phyloP scores from a whole-genome alignment of 257 asterid genomes.

The Prunella vulgaris region DNA sequence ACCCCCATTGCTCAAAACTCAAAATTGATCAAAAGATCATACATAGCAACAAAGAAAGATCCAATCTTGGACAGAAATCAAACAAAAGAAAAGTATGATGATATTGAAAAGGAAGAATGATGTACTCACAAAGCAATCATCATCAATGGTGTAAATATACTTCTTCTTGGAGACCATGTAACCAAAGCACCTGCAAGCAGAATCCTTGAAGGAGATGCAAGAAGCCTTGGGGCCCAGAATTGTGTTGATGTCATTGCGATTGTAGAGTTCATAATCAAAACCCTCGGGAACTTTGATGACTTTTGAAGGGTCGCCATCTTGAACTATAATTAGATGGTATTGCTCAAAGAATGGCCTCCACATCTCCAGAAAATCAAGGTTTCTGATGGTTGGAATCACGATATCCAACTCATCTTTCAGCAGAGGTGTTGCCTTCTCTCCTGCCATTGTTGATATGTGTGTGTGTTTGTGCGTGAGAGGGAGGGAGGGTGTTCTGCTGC shows the following conservation, averaged over 20 bases:
- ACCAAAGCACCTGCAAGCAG: constrained; percentile 81
- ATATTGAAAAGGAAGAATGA: not conserved
- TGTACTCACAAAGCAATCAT: constrained; percentile 73
- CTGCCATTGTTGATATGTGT: constrained; percentile 36
- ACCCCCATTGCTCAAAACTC: not conserved
- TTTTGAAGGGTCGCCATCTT: constrained; percentile 76
- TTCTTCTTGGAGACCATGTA: constrained; percentile 85
- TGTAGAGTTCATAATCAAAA: constrained; percentile 66
- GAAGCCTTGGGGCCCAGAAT: constrained; percentile 80
- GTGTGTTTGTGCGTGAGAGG: constrained; percentile 1
- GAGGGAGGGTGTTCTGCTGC: not conserved
- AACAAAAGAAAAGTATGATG: not conserved
- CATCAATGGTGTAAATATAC: constrained; percentile 75
- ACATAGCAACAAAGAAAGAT: constrained; percentile 15
- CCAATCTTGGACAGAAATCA: constrained; percentile 5
- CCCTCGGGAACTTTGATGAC: constrained; percentile 59
- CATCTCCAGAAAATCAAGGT: constrained; percentile 76
- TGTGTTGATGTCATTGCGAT: constrained; percentile 70
- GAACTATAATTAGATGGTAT: constrained; percentile 75
- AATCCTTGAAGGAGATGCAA: constrained; percentile 75
- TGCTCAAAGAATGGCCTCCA: constrained; percentile 79
- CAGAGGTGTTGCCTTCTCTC: constrained; percentile 37
- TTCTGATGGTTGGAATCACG: constrained; percentile 72
- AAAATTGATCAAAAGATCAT: constrained; percentile 17
- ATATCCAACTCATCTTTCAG: constrained; percentile 74